These are phyloP conservation scores for Postia placenta DNA, from an alignment of 768 basidiomycete species.

Conservation along the genomic window DNA sequence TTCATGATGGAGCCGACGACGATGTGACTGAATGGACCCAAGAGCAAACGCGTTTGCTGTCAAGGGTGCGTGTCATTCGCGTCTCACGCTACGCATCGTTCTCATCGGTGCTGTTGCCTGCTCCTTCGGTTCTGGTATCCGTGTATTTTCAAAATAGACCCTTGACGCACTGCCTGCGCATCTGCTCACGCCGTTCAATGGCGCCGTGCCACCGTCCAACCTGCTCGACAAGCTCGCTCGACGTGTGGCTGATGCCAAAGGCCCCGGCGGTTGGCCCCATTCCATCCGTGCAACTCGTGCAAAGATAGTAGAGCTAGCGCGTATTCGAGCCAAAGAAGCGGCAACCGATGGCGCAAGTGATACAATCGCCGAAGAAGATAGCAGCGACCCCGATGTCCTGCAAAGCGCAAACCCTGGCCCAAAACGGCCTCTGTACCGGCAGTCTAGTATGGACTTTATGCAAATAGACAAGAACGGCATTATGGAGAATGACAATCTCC, in stretches of 20 bases:
- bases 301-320: constrained; percentile 78
- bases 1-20: constrained; percentile 55
- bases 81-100: background rate
- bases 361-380: constrained; percentile 42
- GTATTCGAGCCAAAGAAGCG: constrained; percentile 51
- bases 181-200: constrained; percentile 83
- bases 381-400: constrained; percentile 36
- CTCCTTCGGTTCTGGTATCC: constrained; percentile 1
- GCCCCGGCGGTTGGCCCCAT: constrained; percentile 75
- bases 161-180: constrained; percentile 79
- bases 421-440: constrained; percentile 62
- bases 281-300: constrained; percentile 75
- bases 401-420: constrained; percentile 43
- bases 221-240: constrained; percentile 84
- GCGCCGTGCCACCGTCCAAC: constrained; percentile 78
- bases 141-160: constrained; percentile 40
- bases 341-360: constrained; percentile 29
- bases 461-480: constrained; percentile 40
- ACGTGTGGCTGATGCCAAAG: constrained; percentile 69
- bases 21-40: constrained; percentile 67
- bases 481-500: constrained; percentile 49
- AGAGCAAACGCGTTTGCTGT: constrained; percentile 63
- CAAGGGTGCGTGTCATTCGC: constrained; percentile 38
- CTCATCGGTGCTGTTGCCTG: constrained; percentile 1
- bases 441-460: constrained; percentile 88